Conservation (phyloP, 305 asterid genomes). For the Ajuga reptans region DNA sequence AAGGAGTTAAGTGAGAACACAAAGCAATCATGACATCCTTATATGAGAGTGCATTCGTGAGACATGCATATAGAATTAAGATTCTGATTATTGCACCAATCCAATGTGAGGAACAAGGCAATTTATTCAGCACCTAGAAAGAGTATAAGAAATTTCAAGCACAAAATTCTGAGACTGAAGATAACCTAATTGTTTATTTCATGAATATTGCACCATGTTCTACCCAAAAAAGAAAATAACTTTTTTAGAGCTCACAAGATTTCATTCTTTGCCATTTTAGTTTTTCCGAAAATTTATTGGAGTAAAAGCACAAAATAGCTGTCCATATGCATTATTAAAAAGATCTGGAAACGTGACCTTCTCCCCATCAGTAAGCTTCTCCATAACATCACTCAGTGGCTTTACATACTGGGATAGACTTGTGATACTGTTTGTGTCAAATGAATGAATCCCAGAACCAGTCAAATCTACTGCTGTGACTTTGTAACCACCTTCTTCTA, state of each 20-base stretch:
- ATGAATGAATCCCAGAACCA: conserved; percentile 89
- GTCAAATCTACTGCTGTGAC: conserved; percentile 94
- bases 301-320: too few species aligned
- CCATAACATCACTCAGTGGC: conserved; percentile 71
- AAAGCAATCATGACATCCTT: not conserved
- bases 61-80: not conserved
- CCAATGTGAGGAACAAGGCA: not conserved
- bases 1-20: conserved; percentile 16
- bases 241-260: not conserved
- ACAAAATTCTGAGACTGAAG: not conserved
- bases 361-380: conserved; percentile 66
- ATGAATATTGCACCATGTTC: not conserved
- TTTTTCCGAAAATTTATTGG: not conserved
- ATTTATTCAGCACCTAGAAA: not conserved
- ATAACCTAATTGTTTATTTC: not conserved
- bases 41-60: not conserved
- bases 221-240: not conserved
- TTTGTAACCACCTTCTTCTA: conserved; percentile 79
- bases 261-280: not conserved
- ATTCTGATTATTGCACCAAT: not conserved
- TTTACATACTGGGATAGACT: conserved; percentile 77
- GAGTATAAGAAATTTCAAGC: not conserved
- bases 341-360: conserved; percentile 46
- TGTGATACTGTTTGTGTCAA: conserved; percentile 67
- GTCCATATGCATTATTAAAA: not conserved